Evolutionary conservation across 306 rosid species (phyloP).

Genomic region (Leucaena leucocephala): DNA sequence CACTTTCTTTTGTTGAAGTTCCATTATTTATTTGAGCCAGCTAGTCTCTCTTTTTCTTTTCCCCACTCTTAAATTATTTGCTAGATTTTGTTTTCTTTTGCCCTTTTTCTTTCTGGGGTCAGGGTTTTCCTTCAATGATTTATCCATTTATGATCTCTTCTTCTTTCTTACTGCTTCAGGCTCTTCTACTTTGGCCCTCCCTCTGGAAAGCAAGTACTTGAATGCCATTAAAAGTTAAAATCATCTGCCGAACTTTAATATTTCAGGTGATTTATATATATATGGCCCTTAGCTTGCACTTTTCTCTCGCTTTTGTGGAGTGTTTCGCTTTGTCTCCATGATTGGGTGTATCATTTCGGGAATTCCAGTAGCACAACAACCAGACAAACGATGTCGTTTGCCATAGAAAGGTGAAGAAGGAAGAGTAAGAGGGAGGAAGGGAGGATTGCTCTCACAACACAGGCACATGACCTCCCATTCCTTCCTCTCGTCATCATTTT

Average conservation of each 20-base stretch:
- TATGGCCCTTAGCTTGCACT: conserved; percentile 34
- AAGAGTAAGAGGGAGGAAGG: conserved; percentile 17
- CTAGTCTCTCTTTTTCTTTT: conserved; percentile 28
- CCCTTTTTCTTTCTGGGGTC: neutral
- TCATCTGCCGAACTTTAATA: conserved; percentile 22
- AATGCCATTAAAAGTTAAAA: conserved; percentile 46
- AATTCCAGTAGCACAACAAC: conserved; percentile 57
- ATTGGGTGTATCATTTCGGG: conserved; percentile 52
- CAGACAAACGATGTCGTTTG: conserved; percentile 51
- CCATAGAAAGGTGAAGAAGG: conserved; percentile 44
- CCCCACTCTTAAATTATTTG: conserved; percentile 20
- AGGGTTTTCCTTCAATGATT: conserved; percentile 14
- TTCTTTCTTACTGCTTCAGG: neutral
- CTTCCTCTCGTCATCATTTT: conserved; percentile 36
- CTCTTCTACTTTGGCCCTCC: conserved; percentile 40
- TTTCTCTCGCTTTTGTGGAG: conserved; percentile 6
- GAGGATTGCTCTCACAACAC: conserved; percentile 36
- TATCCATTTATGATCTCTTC: neutral
- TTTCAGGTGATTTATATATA: conserved; percentile 37
- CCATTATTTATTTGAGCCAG: conserved; percentile 30
- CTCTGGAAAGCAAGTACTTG: conserved; percentile 39
- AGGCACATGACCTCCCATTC: conserved; percentile 49
- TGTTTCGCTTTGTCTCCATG: conserved; percentile 39
- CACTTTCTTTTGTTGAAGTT: conserved; percentile 23
- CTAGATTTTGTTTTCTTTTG: conserved; percentile 27